Evolutionary conservation across 176 grass and related monocot species (phyloP), one percentile per base, ranked within the genome.

Genomic region (Musa acuminata): DNA sequence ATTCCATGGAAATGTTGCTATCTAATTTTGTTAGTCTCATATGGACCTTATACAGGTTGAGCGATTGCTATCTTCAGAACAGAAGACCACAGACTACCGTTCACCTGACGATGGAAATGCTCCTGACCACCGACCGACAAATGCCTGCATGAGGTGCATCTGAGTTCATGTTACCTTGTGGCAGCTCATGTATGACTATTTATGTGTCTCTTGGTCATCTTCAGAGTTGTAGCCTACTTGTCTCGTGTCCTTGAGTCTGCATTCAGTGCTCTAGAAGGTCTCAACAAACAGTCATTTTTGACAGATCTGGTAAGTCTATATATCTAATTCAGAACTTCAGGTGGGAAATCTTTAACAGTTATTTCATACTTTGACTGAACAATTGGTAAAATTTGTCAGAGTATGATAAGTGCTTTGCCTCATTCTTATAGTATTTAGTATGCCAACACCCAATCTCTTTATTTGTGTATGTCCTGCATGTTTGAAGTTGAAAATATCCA

Each of bases 261-360:
- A 75, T 99, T 99, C 79, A 89, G 76, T 87, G 80, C 95, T 78
- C 81, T 99, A 12, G 95, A 99, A 85, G 95, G 95, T 78, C 88
- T 99, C 76, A 99, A 99, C 69, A 99, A 99, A 80, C 95, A 99
- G 52, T 99, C 95, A 79, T 99, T 99, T 91, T 88, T 99, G 80
- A 99, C 88, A 63, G 95, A 99, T 71, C 77, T 99, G 82, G 95
- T 99, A 91, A 60, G 83, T 62, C 76, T 79, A 13, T 64, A 8
- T n/a, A 71, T 69, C 14, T 73, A 49, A 19, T 73, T 72, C 43
- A n/a, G 14, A 52, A 27, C 52, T 63, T 14, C 13, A 50, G 16
- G 17, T 43, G 9, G 43, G 67, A 69, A 43, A 69, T 49, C 16
- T 69, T 69, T 70, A 17, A 21, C 67, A 49, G 1, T 69, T 69